These are phyloP conservation scores for Fraxinus sp. DNA, from an alignment of 305 asterid species.

Conservation along the genomic window DNA sequence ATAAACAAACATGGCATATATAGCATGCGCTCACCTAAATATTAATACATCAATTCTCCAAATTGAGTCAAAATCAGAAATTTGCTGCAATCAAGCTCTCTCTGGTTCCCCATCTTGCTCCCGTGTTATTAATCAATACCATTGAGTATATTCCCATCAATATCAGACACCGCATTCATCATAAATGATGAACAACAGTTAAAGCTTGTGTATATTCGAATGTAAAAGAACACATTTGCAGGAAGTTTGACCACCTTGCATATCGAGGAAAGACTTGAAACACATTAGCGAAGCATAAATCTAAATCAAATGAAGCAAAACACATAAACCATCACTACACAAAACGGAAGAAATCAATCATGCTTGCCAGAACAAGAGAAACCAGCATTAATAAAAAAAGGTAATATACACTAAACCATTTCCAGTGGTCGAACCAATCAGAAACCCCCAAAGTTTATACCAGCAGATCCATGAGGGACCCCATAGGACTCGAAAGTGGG, in stretches of 20 bases:
- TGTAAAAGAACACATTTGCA: background rate
- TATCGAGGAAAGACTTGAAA: background rate
- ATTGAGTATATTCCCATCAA: background rate
- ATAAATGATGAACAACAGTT: background rate
- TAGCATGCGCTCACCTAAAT: background rate
- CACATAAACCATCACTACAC: background rate
- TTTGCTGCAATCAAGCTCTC: background rate
- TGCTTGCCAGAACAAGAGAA: background rate
- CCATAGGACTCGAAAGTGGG: conserved; percentile 88
- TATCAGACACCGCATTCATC: background rate
- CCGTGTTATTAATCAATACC: background rate
- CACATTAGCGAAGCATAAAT: background rate
- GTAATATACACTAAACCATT: background rate
- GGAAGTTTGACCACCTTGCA: background rate
- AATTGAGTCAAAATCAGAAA: too few relatives aligned
- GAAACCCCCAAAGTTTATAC: conserved; percentile 27
- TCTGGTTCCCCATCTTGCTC: background rate
- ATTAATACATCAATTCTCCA: too few relatives aligned
- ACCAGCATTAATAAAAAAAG: background rate
- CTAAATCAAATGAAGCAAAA: background rate
- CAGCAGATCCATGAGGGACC: conserved; percentile 82
- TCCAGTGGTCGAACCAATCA: background rate
- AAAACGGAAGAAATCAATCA: background rate
- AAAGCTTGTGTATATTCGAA: too few relatives aligned
- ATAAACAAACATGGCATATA: background rate